Percentiles rank a stretch among this genome's conserved stretches.
These are phyloP conservation scores for Tuber melanosporum DNA, from an alignment of 495 filamentous ascomycete species.

Conservation along the genomic window DNA sequence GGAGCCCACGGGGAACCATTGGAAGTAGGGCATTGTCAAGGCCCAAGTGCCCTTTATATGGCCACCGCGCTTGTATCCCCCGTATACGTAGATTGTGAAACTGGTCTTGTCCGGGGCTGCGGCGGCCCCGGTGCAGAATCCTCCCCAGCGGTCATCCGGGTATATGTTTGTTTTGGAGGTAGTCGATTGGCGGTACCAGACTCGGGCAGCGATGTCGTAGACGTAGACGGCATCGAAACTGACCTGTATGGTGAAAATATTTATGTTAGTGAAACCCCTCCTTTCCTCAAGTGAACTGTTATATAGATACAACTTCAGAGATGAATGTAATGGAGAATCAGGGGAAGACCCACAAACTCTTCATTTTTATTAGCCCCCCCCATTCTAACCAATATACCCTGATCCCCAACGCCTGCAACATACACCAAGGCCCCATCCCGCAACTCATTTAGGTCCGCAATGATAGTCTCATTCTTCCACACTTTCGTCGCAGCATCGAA, in stretches of 20 bases:
- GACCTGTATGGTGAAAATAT: background rate
- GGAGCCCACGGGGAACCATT: background rate
- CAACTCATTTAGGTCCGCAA: background rate
- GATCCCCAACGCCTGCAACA: conserved; percentile 39
- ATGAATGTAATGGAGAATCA: background rate
- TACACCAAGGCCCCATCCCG: conserved; percentile 36
- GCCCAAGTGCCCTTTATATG: background rate
- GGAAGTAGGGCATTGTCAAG: conserved; percentile 2
- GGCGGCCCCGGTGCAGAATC: background rate
- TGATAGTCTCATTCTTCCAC: background rate
- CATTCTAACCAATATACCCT: conserved; percentile 44
- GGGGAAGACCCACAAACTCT: background rate
- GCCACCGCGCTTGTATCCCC: background rate
- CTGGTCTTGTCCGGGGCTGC: background rate
- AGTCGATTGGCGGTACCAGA: background rate
- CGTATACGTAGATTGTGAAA: background rate
- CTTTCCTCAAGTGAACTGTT: background rate
- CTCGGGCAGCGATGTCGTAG: background rate
- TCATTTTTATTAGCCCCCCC: conserved; percentile 38
- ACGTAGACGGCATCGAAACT: background rate
- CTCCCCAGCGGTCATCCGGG: background rate
- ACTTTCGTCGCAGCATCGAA: background rate
- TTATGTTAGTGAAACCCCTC: background rate
- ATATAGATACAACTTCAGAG: background rate
- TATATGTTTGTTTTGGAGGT: background rate